These are phyloP conservation scores for Penicillium herquei DNA, from an alignment of 495 filamentous ascomycete species.

Conservation along the genomic window DNA sequence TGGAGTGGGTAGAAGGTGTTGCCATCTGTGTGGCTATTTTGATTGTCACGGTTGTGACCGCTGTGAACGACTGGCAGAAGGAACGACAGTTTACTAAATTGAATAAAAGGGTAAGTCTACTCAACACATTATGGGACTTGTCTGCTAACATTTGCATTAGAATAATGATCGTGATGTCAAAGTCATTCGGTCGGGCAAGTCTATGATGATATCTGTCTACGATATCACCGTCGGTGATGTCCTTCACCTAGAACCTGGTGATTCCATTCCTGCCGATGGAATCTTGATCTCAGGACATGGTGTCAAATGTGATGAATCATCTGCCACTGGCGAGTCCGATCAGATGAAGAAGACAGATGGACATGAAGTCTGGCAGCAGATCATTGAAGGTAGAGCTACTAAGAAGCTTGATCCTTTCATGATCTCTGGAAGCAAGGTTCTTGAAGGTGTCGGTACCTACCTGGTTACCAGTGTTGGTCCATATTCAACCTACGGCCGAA, in stretches of 20 bases:
- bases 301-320: constrained; percentile 67
- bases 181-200: constrained; percentile 72
- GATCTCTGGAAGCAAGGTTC: constrained; percentile 62
- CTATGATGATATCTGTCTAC: constrained; percentile 66
- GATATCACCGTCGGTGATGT: constrained; percentile 74
- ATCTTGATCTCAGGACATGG: constrained; percentile 62
- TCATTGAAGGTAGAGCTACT: constrained; percentile 51
- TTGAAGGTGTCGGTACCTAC: constrained; percentile 64
- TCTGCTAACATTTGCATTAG: constrained; percentile 20
- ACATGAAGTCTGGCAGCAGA: constrained; percentile 56
- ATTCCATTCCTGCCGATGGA: constrained; percentile 64
- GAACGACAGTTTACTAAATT: constrained; percentile 77
- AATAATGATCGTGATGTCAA: constrained; percentile 80
- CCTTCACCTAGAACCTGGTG: constrained; percentile 70
- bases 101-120: constrained; percentile 57
- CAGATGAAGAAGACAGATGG: constrained; percentile 62
- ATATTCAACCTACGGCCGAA: constrained; percentile 64
- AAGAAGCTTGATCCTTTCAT: constrained; percentile 65
- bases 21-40: constrained; percentile 75
- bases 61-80: constrained; percentile 76
- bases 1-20: constrained; percentile 80
- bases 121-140: too few species aligned
- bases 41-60: constrained; percentile 73
- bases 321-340: constrained; percentile 68
- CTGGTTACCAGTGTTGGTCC: constrained; percentile 63